Conservation (phyloP, 2,329 filamentous ascomycete species). For the Dothistroma pini region DNA sequence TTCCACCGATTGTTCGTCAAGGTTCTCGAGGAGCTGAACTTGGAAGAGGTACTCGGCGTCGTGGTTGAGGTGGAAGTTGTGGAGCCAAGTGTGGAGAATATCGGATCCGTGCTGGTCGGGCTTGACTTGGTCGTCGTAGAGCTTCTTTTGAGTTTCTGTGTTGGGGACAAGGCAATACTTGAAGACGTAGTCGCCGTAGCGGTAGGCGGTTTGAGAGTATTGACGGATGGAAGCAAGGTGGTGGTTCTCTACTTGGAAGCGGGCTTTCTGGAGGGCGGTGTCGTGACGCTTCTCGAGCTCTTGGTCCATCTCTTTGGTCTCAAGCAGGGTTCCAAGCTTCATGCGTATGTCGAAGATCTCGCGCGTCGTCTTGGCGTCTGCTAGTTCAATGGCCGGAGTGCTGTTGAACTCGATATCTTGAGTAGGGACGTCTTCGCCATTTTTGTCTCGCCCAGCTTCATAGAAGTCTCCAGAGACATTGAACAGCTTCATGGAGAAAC, state of each 20-base stretch:
- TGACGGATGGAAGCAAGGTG: slow-evolving; percentile 39
- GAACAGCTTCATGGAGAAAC: slow-evolving; percentile 51
- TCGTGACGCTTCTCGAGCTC: slow-evolving; percentile 40
- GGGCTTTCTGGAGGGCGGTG: slow-evolving; percentile 39
- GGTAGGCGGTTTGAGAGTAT: slow-evolving; percentile 49
- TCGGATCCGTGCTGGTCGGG: slow-evolving; percentile 34
- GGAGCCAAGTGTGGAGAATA: slow-evolving; percentile 40
- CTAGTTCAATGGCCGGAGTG: slow-evolving; percentile 47
- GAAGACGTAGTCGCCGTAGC: slow-evolving; percentile 47
- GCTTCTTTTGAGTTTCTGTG: slow-evolving; percentile 40
- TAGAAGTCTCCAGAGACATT: slow-evolving; percentile 33
- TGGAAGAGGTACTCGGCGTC: slow-evolving; percentile 46
- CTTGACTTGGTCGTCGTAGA: slow-evolving; percentile 40
- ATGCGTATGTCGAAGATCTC: slow-evolving; percentile 45
- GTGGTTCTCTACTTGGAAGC: slow-evolving; percentile 40
- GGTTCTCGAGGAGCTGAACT: slow-evolving; percentile 46
- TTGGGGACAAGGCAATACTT: slow-evolving; percentile 48
- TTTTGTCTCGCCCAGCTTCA: slow-evolving; percentile 39
- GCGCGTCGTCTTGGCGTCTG: slow-evolving; percentile 44
- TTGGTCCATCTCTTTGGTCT: slow-evolving; percentile 41
- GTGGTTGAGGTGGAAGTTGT: slow-evolving; percentile 39
- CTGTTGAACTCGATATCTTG: slow-evolving; percentile 51
- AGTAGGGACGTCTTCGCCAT: slow-evolving; percentile 36
- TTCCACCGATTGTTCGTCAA: slow-evolving; percentile 47
- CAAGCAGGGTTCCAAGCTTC: slow-evolving; percentile 32